Base-by-base conservation (phyloP, 2,329 filamentous ascomycete genomes). In the Keithomyces neogunnii region DNA sequence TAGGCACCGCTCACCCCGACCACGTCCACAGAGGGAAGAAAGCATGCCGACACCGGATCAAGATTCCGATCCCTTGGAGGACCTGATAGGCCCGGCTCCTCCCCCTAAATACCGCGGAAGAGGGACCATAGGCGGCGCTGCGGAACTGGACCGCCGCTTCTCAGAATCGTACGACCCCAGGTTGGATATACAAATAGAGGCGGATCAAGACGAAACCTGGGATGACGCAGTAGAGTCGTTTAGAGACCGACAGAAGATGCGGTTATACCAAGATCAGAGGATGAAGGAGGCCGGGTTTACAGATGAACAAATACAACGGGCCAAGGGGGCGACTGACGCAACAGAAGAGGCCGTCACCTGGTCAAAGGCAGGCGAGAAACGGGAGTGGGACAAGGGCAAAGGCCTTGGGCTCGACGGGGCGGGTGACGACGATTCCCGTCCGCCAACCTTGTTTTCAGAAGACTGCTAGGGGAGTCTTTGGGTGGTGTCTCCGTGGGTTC, bases 91-190 rank as follows among this genome's bases (percentile, higher is more conserved):
- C 0, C 89, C 89, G 1, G 82, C 80, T 7, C 82, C 84, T 31
- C 76, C 75, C 26, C 69, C 72, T 3, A 67, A 56, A 44, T 61
- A 62, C 47, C 83, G 88, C 31, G 89, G 89, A 8, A 81, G 89
- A 39, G 89, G 89, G 38, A 80, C 80, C 11, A 74, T 80, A 39
- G 71, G 76, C 4, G 76, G 76, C 1, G 67, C 72, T 4, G 84
- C 83, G 30, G 82, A 80, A 8, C 95, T 96, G 57, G 90, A 96
- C 62, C 74, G 78, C 29, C 88, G 88, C 49, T 97, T 96, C 66
- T 84, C 86, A 1, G 72, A 81, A 1, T 77, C 73, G 47, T 86
- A 85, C 58, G 74, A 82, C 53, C 77, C 78, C 0, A 75, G 67
- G 5, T 64, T 71, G n/a, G 81, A 88, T 59, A 67, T 85, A 3